Evolutionary conservation across 768 basidiomycete species (phyloP).

Genomic region (Pleurotus giganteus): DNA sequence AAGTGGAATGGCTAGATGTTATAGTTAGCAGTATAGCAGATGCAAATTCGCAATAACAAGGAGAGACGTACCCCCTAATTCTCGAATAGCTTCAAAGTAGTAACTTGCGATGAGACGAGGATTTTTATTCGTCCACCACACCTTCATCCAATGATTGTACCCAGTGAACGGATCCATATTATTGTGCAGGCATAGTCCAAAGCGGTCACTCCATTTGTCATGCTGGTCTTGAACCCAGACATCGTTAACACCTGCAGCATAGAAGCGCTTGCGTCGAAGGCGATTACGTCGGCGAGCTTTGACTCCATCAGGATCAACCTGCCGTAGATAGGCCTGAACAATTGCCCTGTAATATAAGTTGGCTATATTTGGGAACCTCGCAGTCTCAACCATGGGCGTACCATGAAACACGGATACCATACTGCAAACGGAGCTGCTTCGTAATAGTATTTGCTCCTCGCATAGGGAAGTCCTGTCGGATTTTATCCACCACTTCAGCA

Average conservation of each 20-base stretch:
- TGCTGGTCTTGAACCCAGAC: constrained; percentile 31
- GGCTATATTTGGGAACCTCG: background rate
- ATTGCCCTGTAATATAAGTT: constrained; percentile 8
- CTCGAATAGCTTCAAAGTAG: constrained; percentile 28
- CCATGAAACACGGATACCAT: constrained; percentile 14
- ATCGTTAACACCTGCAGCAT: constrained; percentile 32
- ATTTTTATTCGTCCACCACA: constrained; percentile 40
- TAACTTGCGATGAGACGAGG: constrained; percentile 30
- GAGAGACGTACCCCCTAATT: constrained; percentile 15
- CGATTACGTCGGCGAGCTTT: background rate
- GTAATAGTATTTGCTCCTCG: constrained; percentile 15
- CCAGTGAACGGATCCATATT: constrained; percentile 28
- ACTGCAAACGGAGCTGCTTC: constrained; percentile 13
- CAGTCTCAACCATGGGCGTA: constrained; percentile 4
- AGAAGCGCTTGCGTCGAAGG: constrained; percentile 23
- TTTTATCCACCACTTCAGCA: constrained; percentile 2
- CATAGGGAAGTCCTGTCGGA: constrained; percentile 9
- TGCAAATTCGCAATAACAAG: no score
- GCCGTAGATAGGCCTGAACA: constrained; percentile 8
- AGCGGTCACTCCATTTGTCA: constrained; percentile 31
- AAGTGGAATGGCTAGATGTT: constrained; percentile 25
- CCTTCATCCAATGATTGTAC: constrained; percentile 24
- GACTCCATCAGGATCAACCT: constrained; percentile 15
- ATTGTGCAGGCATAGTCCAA: constrained; percentile 30
- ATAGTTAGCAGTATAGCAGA: background rate